Evolutionary conservation across 371 early-diverging fungal species (phyloP).

Genomic region (Mucor sp.): DNA sequence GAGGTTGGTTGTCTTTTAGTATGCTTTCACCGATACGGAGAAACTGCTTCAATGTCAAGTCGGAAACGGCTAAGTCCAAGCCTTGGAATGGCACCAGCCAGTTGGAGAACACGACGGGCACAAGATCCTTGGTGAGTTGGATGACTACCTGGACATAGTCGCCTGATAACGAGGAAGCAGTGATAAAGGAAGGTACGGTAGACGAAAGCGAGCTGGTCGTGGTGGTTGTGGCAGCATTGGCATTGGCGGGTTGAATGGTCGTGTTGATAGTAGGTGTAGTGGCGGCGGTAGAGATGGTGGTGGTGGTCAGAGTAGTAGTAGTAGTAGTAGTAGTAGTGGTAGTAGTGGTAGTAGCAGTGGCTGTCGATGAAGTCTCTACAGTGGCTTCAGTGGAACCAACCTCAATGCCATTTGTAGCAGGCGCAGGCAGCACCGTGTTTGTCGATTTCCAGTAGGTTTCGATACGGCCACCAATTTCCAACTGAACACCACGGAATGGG

Average conservation of each 20-base stretch:
- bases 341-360: background rate
- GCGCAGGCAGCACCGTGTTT: conserved; percentile 51
- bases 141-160: conserved; percentile 85
- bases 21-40: conserved; percentile 41
- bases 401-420: background rate
- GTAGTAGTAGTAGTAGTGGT: background rate
- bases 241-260: conserved; percentile 10
- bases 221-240: background rate
- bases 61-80: conserved; percentile 60
- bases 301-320: conserved; percentile 7
- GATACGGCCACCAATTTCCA: conserved; percentile 91
- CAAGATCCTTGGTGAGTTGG: conserved; percentile 87
- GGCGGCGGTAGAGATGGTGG: conserved; percentile 10
- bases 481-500: conserved; percentile 84
- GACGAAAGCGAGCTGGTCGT: conserved; percentile 17
- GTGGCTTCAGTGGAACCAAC: conserved; percentile 6
- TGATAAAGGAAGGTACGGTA: conserved; percentile 77
- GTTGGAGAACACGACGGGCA: conserved; percentile 86
- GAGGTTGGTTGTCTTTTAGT: conserved; percentile 8
- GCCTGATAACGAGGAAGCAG: conserved; percentile 74
- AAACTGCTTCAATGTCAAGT: conserved; percentile 65
- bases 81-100: conserved; percentile 65
- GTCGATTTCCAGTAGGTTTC: conserved; percentile 98
- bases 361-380: no score
- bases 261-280: conserved; percentile 13